Base-by-base conservation (phyloP, 768 basidiomycete species). In the Boletus subparvulus region DNA sequence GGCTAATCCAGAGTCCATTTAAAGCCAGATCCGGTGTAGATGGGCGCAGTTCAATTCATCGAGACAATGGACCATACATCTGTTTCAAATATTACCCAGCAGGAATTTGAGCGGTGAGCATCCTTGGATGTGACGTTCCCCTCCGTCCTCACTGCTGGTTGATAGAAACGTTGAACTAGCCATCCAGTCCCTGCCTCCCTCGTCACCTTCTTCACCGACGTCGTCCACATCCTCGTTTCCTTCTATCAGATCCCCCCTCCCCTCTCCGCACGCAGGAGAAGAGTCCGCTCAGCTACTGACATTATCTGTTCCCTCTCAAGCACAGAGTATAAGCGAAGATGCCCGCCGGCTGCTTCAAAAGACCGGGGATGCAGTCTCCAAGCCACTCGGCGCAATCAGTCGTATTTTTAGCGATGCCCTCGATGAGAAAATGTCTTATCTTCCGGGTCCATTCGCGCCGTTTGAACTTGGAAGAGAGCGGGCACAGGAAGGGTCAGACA, bases 51-150 rank as follows among this genome's bases (percentile, higher is more conserved):
- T 36, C 91, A 92, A 1, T 99, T 98, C 70, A 94, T 99, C 59
- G 97, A 99, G 74, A 92, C 94, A 0, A 94, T 99, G 92, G 97
- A 98, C 69, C 91, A 95, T 56, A 88, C 93, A 0, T 90, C 91
- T 9, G 75, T 99, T 42, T 96, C 94, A n/a, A 88, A 91, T 63
- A 98, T 98, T 59, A 84, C 90, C 1, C 90, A 94, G 69, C 88
- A 90, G 43, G 93, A 98, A 60, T 99, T 99, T 56, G 97, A 98
- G 69, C 78, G 73, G 87, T 88, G 66, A 55, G 49, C 41, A 77
- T 61, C 47, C 61, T 35, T n/a, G 13, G 17, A 16, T 3, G 6
- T 4, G 26, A 13, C 36, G 17, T 33, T 51, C 59, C 32, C 47
- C 21, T 28, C 54, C 24, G 21, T 61, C 1, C 51, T 64, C 51